phyloP scores from a whole-genome alignment of 164 flowering plant genomes.

The Aristolochia contorta region DNA sequence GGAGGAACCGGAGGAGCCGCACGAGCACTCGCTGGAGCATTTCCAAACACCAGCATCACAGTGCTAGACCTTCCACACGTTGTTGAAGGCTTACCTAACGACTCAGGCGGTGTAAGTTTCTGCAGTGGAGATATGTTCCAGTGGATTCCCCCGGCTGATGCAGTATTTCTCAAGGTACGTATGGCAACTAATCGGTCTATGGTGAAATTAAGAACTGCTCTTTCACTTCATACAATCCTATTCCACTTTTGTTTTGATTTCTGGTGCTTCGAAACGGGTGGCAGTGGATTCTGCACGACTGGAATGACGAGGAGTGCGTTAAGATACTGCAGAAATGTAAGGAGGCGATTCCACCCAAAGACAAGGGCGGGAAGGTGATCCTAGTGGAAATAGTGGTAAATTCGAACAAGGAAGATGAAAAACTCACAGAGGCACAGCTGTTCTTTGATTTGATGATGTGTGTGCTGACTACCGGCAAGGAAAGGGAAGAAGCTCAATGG shows the following conservation, averaged over 20 bases:
- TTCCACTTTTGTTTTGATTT: neutral
- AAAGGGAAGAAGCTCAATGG: constrained; percentile 32
- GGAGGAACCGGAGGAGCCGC: constrained; percentile 16
- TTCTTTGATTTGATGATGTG: constrained; percentile 28
- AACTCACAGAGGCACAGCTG: constrained; percentile 19
- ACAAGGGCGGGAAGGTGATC: constrained; percentile 34
- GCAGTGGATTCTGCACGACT: constrained; percentile 24
- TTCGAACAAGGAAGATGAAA: constrained; percentile 8
- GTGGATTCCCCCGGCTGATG: constrained; percentile 21
- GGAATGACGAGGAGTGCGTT: constrained; percentile 31
- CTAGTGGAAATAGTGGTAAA: constrained; percentile 31
- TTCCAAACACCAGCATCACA: constrained; percentile 20
- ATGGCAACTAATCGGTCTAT: too few species aligned
- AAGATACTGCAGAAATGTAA: constrained; percentile 29
- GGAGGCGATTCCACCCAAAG: constrained; percentile 28
- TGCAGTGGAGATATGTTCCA: constrained; percentile 26
- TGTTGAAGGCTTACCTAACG: constrained; percentile 9
- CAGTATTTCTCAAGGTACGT: constrained; percentile 1
- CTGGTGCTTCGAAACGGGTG: neutral
- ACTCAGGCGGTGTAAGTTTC: constrained; percentile 8
- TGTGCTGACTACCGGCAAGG: constrained; percentile 17
- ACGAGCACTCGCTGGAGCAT: constrained; percentile 20
- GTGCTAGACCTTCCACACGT: constrained; percentile 35
- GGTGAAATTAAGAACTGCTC: too few species aligned
- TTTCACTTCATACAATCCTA: neutral